Conservation (phyloP, 352 stramenopile species). For the Phytophthora fragariaefolia region DNA sequence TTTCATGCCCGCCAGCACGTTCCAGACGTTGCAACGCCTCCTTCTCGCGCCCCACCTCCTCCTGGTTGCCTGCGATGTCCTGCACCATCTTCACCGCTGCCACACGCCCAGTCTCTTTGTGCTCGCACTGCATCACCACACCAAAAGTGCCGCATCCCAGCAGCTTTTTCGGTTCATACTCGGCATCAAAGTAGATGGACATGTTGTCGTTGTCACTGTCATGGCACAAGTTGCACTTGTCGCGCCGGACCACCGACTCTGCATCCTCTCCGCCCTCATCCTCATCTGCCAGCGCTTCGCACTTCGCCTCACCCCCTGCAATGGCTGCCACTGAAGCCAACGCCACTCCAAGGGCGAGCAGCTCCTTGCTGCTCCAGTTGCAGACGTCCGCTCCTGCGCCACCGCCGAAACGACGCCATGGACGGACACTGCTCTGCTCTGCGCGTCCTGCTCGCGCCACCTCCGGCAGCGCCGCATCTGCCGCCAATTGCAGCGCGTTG, state of each 20-base stretch:
- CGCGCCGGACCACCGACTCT: slow-evolving; percentile 2
- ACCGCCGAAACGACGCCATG: slow-evolving; percentile 10
- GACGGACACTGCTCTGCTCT: neutral
- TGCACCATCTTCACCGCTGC: slow-evolving; percentile 86
- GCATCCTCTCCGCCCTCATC: neutral
- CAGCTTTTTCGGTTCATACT: slow-evolving; percentile 70
- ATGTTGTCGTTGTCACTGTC: slow-evolving; percentile 15
- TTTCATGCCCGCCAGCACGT: slow-evolving; percentile 59
- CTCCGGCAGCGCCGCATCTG: neutral
- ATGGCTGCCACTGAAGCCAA: slow-evolving; percentile 3
- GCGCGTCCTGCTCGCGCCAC: neutral
- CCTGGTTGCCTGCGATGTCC: slow-evolving; percentile 51
- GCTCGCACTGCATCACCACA: slow-evolving; percentile 85
- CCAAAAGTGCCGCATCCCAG: slow-evolving; percentile 78
- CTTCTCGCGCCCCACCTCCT: slow-evolving; percentile 72
- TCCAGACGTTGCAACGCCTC: slow-evolving; percentile 60
- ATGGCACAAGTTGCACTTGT: slow-evolving; percentile 20
- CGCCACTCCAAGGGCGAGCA: slow-evolving; percentile 3
- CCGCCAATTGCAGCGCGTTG: slow-evolving; percentile 15
- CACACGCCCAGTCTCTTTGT: slow-evolving; percentile 63
- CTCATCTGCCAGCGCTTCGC: slow-evolving; percentile 23
- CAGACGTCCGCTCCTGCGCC: neutral
- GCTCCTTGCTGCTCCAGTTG: neutral
- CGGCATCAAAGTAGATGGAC: slow-evolving; percentile 64
- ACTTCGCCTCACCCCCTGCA: slow-evolving; percentile 12